Evolutionary conservation across 352 stramenopile species (phyloP).

Genomic region (Pythium periplocum): DNA sequence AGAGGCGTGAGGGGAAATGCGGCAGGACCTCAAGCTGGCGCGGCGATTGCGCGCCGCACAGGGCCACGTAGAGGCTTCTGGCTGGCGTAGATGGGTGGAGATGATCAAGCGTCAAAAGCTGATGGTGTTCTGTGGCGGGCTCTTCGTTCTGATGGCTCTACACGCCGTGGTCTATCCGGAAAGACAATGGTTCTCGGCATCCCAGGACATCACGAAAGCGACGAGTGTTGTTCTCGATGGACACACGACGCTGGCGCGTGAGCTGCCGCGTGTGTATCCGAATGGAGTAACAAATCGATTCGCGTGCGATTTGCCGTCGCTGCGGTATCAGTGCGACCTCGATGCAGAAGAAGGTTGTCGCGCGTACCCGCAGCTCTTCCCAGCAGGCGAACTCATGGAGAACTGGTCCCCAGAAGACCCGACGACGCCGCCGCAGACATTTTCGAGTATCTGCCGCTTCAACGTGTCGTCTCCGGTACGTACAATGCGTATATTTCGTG

Average conservation of each 20-base stretch:
- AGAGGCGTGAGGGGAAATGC: too few relatives aligned
- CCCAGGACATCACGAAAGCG: too few relatives aligned
- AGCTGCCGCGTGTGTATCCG: constrained; percentile 30
- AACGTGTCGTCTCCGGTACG: constrained; percentile 50
- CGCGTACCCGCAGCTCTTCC: constrained; percentile 66
- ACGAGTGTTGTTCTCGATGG: constrained; percentile 28
- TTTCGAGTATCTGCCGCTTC: constrained; percentile 60
- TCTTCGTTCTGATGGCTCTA: too few relatives aligned
- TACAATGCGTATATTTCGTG: not conserved
- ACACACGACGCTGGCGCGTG: constrained; percentile 15
- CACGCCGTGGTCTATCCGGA: too few relatives aligned
- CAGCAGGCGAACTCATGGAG: constrained; percentile 58
- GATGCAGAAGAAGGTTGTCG: constrained; percentile 28
- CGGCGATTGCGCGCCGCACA: too few relatives aligned
- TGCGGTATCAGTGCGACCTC: constrained; percentile 56
- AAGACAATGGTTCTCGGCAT: too few relatives aligned
- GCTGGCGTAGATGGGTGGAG: too few relatives aligned
- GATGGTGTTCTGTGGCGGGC: too few relatives aligned
- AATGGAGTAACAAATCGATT: constrained; percentile 40
- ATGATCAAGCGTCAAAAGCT: too few relatives aligned
- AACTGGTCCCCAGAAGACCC: constrained; percentile 76
- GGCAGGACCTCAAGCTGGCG: too few relatives aligned
- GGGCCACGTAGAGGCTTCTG: too few relatives aligned
- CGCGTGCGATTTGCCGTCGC: constrained; percentile 45
- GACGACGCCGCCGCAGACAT: constrained; percentile 26